Base-by-base conservation (phyloP, 805 yeast species). In the Pichia insulana region DNA sequence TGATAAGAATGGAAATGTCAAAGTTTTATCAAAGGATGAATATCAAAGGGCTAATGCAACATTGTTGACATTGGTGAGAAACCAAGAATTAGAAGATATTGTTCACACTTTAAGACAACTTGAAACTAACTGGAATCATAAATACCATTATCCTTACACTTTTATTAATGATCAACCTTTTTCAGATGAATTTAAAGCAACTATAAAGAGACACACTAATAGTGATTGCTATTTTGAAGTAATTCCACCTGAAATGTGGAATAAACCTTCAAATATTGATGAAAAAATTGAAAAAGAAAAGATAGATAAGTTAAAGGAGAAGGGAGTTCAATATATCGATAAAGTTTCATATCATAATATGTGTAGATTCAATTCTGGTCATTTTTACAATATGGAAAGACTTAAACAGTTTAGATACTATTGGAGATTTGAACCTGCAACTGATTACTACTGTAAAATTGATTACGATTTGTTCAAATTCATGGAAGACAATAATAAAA, bases 81-180 rank as follows among this genome's bases (percentile, higher is more conserved):
- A 84, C 56, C 55, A 70, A n/a, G 95, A 86, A 54, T 60, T 73
- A 30, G 53, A 55, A 5, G 73, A 64, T 2, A 69, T 87, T 26
- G 61, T 75, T 7, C 57, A 58, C 17, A 72, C 94, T 2, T 77
- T 87, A 43, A 58, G 63, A 48, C 75, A 72, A 49, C 71, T 87
- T 35, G 95, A 86, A 57, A 62, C 63, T 20, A 69, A 71, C 42
- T 90, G 90, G 74, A 90, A 90, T 67, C 63, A 68, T 28, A 73
- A 83, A 44, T 88, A 69, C 65, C 74, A 84, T 50, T 90, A 90
- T 57, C 96, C 94, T 44, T 90, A 96, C 90, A 88, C 89, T 25
- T 92, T 90, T 58, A 71, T 90, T 51, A 88, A 87, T 61, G 96
- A 90, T 59, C 83, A 78, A 46, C 76, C 70, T 30, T 92, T 90